Percentiles rank a stretch among this genome's conserved stretches.
phyloP scores from a whole-genome alignment of 1,139 yeast genomes.

The Hyphopichia pseudoburtonii region DNA sequence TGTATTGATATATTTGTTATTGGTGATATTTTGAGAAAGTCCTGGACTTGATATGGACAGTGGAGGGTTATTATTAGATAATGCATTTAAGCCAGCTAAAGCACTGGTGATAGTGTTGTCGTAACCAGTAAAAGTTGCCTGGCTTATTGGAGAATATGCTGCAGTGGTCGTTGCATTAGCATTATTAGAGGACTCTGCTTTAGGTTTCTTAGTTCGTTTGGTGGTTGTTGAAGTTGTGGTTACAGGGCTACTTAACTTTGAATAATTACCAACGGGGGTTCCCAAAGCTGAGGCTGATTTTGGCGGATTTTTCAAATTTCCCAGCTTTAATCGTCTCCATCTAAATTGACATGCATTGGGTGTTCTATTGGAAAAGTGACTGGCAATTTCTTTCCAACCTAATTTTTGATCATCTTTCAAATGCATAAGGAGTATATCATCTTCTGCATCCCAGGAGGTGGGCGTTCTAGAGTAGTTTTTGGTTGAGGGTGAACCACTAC shows the following conservation, averaged over 20 bases:
- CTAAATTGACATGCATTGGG: constrained; percentile 80
- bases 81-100: constrained; percentile 48
- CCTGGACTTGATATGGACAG: constrained; percentile 35
- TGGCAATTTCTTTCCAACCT: constrained; percentile 78
- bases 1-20: constrained; percentile 6
- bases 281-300: constrained; percentile 36
- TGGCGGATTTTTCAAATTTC: constrained; percentile 59
- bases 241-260: constrained; percentile 1
- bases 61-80: constrained; percentile 40
- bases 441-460: constrained; percentile 76
- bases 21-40: constrained; percentile 11
- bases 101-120: constrained; percentile 46
- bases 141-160: constrained; percentile 38
- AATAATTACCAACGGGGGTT: constrained; percentile 4
- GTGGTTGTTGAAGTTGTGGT: constrained; percentile 7
- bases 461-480: constrained; percentile 48
- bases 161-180: constrained; percentile 18
- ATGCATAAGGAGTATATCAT: constrained; percentile 65
- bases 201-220: constrained; percentile 25
- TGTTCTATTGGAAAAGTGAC: constrained; percentile 65
- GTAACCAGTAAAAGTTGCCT: constrained; percentile 43
- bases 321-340: constrained; percentile 71
- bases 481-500: constrained; percentile 9
- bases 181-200: constrained; percentile 14
- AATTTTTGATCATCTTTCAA: constrained; percentile 68